These are phyloP conservation scores for Wallacemonas sp. DNA, from an alignment of 208 protist species.

Conservation along the genomic window DNA sequence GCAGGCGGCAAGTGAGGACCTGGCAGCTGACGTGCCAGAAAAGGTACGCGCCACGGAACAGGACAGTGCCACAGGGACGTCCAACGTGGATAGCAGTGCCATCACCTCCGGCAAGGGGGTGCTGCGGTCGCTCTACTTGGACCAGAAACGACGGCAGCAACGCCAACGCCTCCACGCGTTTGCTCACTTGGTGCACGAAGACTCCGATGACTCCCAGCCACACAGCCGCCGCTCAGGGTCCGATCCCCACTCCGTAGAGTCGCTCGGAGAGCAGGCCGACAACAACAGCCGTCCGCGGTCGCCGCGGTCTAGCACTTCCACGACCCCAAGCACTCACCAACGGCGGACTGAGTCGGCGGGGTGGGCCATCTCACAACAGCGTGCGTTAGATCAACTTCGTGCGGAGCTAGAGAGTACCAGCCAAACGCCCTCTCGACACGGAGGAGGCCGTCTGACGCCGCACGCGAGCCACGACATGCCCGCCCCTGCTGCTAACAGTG, in stretches of 20 bases:
- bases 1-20: no score
- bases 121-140: conserved; percentile 10
- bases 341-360: conserved; percentile 16
- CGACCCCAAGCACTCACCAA: conserved; percentile 1
- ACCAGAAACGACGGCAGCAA: conserved; percentile 11
- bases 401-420: conserved; percentile 28
- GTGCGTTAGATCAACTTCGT: conserved; percentile 42
- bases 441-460: neutral
- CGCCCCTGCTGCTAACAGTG: neutral
- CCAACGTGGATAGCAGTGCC: neutral
- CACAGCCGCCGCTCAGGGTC: neutral
- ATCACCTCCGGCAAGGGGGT: conserved; percentile 14
- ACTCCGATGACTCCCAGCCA: no score
- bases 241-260: neutral
- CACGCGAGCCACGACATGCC: neutral
- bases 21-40: neutral
- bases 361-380: conserved; percentile 45
- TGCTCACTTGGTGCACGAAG: no score
- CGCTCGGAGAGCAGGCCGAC: neutral
- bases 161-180: neutral
- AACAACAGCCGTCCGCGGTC: neutral
- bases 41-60: neutral
- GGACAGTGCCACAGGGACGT: neutral
- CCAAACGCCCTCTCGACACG: conserved; percentile 6
- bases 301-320: neutral